Percentiles rank a stretch among this genome's conserved stretches.
phyloP scores from a whole-genome alignment of 2,329 filamentous ascomycete species.

The Apiospora phragmitis region DNA sequence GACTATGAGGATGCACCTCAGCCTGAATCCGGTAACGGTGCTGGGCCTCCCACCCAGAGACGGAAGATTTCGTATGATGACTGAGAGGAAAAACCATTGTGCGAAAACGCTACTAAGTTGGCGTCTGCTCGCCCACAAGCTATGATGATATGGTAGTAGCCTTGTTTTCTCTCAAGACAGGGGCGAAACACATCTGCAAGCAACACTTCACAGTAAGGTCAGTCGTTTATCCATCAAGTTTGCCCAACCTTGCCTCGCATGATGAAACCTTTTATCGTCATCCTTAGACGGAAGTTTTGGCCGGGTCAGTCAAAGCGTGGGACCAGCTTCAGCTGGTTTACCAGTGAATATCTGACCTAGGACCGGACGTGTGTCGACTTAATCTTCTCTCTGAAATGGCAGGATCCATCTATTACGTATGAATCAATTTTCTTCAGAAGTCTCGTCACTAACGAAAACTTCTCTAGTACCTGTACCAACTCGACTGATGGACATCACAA shows the following conservation, averaged over 20 bases:
- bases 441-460: neutral
- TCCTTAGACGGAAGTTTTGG: slow-evolving; percentile 83
- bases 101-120: neutral
- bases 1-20: slow-evolving; percentile 60
- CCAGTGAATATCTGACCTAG: slow-evolving; percentile 27
- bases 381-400: slow-evolving; percentile 57
- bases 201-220: slow-evolving; percentile 21
- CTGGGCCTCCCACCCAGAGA: slow-evolving; percentile 37
- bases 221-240: slow-evolving; percentile 19
- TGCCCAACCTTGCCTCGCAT: slow-evolving; percentile 41
- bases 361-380: slow-evolving; percentile 42
- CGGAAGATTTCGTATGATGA: slow-evolving; percentile 50
- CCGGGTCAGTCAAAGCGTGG: slow-evolving; percentile 19
- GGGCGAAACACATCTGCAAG: neutral
- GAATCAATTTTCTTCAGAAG: neutral
- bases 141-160: neutral
- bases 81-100: slow-evolving; percentile 27
- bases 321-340: slow-evolving; percentile 30
- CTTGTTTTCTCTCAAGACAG: neutral
- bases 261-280: slow-evolving; percentile 95
- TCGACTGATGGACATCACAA: neutral
- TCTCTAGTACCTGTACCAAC: neutral
- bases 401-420: neutral
- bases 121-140: neutral
- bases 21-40: slow-evolving; percentile 18